phyloP scores from a whole-genome alignment of 257 asterid species.

The Plantago ovata region DNA sequence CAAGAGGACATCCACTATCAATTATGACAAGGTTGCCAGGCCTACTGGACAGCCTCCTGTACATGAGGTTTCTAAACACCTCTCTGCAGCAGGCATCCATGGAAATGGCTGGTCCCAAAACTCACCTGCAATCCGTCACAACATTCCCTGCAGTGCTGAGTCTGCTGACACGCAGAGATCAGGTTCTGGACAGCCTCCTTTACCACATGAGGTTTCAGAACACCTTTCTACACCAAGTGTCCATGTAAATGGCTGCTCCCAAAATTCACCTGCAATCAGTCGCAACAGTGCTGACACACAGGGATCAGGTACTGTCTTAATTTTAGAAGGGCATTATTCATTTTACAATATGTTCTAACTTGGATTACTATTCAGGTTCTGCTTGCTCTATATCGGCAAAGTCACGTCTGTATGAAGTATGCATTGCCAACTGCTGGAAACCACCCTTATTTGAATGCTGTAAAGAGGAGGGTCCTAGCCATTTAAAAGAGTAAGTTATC shows the following conservation, averaged over 20 bases:
- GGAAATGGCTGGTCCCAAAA: slow-evolving; percentile 22
- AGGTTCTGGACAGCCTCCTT: slow-evolving; percentile 16
- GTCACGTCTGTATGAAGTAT: slow-evolving; percentile 63
- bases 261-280: slow-evolving; percentile 15
- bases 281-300: slow-evolving; percentile 21
- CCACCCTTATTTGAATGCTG: slow-evolving; percentile 76
- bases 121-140: slow-evolving; percentile 17
- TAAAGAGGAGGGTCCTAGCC: slow-evolving; percentile 69
- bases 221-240: slow-evolving; percentile 18
- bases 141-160: too few species aligned
- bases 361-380: slow-evolving; percentile 37
- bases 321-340: neutral
- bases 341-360: slow-evolving; percentile 20
- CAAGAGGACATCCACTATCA: slow-evolving; percentile 20
- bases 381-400: slow-evolving; percentile 42
- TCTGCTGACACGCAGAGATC: too few species aligned
- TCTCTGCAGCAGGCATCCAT: slow-evolving; percentile 18
- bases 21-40: too few species aligned
- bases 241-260: slow-evolving; percentile 23
- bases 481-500: slow-evolving; percentile 70
- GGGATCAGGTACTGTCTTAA: slow-evolving; percentile 44
- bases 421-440: slow-evolving; percentile 85
- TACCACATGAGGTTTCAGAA: slow-evolving; percentile 27
- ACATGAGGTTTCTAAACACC: slow-evolving; percentile 25
- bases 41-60: slow-evolving; percentile 2